Base-by-base conservation (phyloP, 2,329 filamentous ascomycete genomes). In the Diaporthe sp. region DNA sequence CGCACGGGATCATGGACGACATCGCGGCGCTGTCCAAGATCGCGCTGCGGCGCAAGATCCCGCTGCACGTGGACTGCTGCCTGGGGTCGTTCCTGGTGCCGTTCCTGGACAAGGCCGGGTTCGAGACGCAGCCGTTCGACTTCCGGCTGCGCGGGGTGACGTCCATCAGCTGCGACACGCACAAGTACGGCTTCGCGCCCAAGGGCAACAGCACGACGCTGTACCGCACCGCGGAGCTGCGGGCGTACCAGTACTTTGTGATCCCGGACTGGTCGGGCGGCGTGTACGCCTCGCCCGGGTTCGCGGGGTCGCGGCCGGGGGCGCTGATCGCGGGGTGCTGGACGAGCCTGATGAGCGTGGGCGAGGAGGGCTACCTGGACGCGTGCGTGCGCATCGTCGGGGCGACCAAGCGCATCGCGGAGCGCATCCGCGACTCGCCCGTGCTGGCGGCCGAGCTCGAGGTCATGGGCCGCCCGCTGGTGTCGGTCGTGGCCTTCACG, bases 131-230 rank as follows among this genome's bases (percentile, higher is more conserved):
- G 79, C 92, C 92, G 7, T 98, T 98, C 82, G 97, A 99, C 84
- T 99, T 99, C 90, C 92, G 94, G 74, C 92, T 97, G 75, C 95
- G 94, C 79, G 97, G 97, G 80, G 97, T 99, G 51, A 98, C 96
- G 4, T 96, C 94, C 84, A 98, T 99, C 84, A 95, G 93, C 79
- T 97, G 96, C 84, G 97, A 99, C 83, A 99, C 97, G 3, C 97
- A 99, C 90, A 99, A 99, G 85, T 99, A 99, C 83, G 97, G 97
- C 51, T 99, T 99, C 82, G 97, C 97, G 1, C 97, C 97, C 72
- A 99, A 99, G 87, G 97, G 97, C 79, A 99, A 98, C 89, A 97
- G 94, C 71, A 97, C 95, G 1, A 89, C 98, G 19, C 89, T 99
- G 57, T 99, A 99, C 89, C 95, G 97, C 80, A 94, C 92, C 61